Conservation (phyloP, 208 protist genomes). For the Leishmania gerbilli region DNA sequence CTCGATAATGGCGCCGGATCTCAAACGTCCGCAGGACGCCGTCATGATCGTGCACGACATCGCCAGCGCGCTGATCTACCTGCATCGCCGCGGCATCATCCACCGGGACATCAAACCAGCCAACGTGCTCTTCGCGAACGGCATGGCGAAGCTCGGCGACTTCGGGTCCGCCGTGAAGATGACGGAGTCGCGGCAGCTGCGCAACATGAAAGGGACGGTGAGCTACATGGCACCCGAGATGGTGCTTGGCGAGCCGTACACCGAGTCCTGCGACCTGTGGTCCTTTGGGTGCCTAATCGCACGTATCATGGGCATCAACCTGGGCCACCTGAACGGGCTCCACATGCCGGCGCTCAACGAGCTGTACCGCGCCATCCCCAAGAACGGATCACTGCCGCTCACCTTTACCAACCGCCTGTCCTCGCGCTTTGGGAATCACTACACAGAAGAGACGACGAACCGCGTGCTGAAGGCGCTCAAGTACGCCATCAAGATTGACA, state of each 20-base stretch:
- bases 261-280: slow-evolving; percentile 84
- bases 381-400: slow-evolving; percentile 49
- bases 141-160: slow-evolving; percentile 81
- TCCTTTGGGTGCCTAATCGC: slow-evolving; percentile 81
- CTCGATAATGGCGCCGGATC: neutral
- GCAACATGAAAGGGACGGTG: slow-evolving; percentile 81
- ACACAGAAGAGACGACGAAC: slow-evolving; percentile 35
- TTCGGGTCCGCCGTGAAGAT: slow-evolving; percentile 72
- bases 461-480: slow-evolving; percentile 53
- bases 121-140: slow-evolving; percentile 77
- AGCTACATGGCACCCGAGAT: slow-evolving; percentile 89
- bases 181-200: slow-evolving; percentile 43
- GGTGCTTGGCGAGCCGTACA: slow-evolving; percentile 79
- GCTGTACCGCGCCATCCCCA: slow-evolving; percentile 57
- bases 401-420: slow-evolving; percentile 50
- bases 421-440: slow-evolving; percentile 48
- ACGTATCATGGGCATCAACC: slow-evolving; percentile 71
- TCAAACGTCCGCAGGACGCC: slow-evolving; percentile 41
- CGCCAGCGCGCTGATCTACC: slow-evolving; percentile 57
- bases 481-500: slow-evolving; percentile 30
- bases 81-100: slow-evolving; percentile 71
- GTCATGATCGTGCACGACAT: slow-evolving; percentile 80
- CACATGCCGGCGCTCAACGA: slow-evolving; percentile 69
- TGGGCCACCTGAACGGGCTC: slow-evolving; percentile 72
- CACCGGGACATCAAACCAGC: slow-evolving; percentile 87